Conservation (phyloP, 1,284 basidiomycete species). For the Cryptococcus sp. region DNA sequence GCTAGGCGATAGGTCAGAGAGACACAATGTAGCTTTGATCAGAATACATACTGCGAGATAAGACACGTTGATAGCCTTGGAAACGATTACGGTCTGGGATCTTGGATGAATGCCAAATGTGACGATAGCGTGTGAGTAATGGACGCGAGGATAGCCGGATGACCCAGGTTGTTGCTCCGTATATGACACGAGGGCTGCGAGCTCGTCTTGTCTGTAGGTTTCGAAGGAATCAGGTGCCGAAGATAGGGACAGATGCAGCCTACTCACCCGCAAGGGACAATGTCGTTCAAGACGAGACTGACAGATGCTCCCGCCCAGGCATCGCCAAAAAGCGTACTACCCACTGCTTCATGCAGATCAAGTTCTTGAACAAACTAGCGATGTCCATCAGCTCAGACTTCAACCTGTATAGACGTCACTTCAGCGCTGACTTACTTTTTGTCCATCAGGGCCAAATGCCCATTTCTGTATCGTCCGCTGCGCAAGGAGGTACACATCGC, state of each 20-base stretch:
- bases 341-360: slow-evolving; percentile 38
- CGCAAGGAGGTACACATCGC: slow-evolving; percentile 37
- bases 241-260: not conserved
- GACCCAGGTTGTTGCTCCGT: slow-evolving; percentile 28
- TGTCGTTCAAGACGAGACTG: slow-evolving; percentile 41
- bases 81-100: slow-evolving; percentile 28
- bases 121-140: slow-evolving; percentile 39
- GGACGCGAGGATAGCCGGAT: slow-evolving; percentile 14
- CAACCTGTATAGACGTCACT: not conserved
- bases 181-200: slow-evolving; percentile 46
- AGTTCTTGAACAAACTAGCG: slow-evolving; percentile 40
- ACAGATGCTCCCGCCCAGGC: slow-evolving; percentile 30
- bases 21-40: not conserved
- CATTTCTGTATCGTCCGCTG: slow-evolving; percentile 44
- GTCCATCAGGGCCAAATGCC: slow-evolving; percentile 33
- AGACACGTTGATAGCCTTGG: slow-evolving; percentile 34
- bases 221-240: not conserved
- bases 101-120: slow-evolving; percentile 29
- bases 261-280: slow-evolving; percentile 33
- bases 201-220: slow-evolving; percentile 20
- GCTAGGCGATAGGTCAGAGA: slow-evolving; percentile 22
- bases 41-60: slow-evolving; percentile 38
- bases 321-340: slow-evolving; percentile 31
- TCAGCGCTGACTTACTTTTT: slow-evolving; percentile 24
- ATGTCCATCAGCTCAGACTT: not conserved